Conservation (phyloP, 768 basidiomycete genomes). For the Tephrocybe sp. region DNA sequence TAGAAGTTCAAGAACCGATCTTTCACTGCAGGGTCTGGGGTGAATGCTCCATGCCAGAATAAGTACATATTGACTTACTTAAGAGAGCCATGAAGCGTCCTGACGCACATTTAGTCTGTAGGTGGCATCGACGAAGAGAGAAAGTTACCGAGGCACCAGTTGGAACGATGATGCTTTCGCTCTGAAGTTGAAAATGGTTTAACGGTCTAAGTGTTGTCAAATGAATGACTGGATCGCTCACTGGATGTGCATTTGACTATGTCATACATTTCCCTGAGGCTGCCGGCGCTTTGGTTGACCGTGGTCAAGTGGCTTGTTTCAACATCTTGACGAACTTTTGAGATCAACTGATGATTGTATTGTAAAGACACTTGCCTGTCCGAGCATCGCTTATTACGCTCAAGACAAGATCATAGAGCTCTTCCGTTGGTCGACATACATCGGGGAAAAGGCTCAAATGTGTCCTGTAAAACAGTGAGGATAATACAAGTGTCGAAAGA, state of each 20-base stretch:
- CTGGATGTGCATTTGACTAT: constrained; percentile 3
- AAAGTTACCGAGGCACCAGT: constrained; percentile 7
- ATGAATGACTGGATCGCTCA: neutral
- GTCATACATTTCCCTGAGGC: constrained; percentile 5
- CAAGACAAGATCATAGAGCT: neutral
- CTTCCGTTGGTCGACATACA: neutral
- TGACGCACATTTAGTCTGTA: neutral
- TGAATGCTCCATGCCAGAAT: no score
- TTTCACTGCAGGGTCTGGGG: constrained; percentile 1
- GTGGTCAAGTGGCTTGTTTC: neutral
- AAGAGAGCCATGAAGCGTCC: constrained; percentile 14
- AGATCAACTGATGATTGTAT: no score
- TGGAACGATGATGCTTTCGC: neutral
- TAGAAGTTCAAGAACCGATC: constrained; percentile 39
- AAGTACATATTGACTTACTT: constrained; percentile 4
- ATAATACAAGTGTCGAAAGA: neutral
- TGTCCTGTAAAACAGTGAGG: neutral
- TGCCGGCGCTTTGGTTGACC: constrained; percentile 1
- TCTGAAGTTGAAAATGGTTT: neutral
- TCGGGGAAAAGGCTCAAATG: constrained; percentile 11
- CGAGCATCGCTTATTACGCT: constrained; percentile 4
- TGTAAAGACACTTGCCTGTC: constrained; percentile 9
- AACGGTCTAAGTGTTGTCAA: no score
- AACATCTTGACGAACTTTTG: neutral
- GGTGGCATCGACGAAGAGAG: neutral